These are phyloP conservation scores for Fonsecaea monophora DNA, from an alignment of 2,329 filamentous ascomycete species.

Conservation along the genomic window DNA sequence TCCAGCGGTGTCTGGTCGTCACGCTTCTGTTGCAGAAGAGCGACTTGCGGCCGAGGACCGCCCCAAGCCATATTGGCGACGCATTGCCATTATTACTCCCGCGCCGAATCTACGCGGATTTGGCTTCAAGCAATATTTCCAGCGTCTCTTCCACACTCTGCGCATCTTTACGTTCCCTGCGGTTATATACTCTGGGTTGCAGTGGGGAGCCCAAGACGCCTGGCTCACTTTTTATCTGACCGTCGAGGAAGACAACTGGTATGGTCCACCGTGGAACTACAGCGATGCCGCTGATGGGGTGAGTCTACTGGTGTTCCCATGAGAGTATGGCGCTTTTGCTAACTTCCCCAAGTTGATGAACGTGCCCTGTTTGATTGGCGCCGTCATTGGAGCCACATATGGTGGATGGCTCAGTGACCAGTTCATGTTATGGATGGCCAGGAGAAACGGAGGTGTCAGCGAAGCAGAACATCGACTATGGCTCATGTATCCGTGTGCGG, in stretches of 20 bases:
- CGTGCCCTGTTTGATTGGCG: constrained; percentile 60
- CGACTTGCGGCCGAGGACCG: constrained; percentile 35
- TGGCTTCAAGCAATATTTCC: constrained; percentile 62
- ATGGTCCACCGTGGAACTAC: constrained; percentile 62
- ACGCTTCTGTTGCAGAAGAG: constrained; percentile 28
- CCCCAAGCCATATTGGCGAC: constrained; percentile 61
- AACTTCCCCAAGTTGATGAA: constrained; percentile 13
- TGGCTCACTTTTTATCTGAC: constrained; percentile 67
- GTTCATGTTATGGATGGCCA: constrained; percentile 63
- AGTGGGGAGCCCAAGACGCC: constrained; percentile 67
- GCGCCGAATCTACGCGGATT: constrained; percentile 61
- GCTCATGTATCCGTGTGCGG: constrained; percentile 58
- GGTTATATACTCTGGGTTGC: constrained; percentile 63
- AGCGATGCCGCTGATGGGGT: constrained; percentile 59
- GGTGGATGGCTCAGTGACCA: constrained; percentile 64
- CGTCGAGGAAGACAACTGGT: constrained; percentile 64
- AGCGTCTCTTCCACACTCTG: constrained; percentile 62
- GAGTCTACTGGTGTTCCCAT: background rate
- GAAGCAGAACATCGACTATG: constrained; percentile 64
- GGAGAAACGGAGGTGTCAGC: constrained; percentile 60
- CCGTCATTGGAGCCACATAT: constrained; percentile 40
- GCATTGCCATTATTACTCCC: constrained; percentile 63
- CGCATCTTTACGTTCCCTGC: constrained; percentile 65
- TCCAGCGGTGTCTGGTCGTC: constrained; percentile 2
- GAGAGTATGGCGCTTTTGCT: background rate